Base-by-base conservation (phyloP, 176 grass and related monocot species). In the Aegilops longissima region DNA sequence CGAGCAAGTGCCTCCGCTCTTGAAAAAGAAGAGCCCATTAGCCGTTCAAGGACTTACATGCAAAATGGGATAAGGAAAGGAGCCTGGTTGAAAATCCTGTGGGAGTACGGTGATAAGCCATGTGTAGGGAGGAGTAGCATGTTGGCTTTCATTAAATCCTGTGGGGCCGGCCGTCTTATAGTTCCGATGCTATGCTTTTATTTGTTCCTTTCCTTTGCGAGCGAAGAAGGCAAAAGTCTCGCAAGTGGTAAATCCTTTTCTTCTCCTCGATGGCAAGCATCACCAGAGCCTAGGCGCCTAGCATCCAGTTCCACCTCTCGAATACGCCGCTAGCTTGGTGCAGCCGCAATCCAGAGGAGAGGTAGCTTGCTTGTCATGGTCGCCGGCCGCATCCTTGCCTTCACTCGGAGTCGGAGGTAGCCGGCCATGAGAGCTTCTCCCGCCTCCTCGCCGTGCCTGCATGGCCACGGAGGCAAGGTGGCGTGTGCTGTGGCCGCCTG, bases 241-340 rank as follows among this genome's bases (percentile, higher is more conserved):
- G 12, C 84, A 67, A 80, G 31, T 73, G 11, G 44, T 45, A 31
- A 45, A 80, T 91, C 67, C 85, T 38, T 91, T 87, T 61, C 89
- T 84, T 91, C 85, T 44, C 42, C 44, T 31, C 81, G 68, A 49
- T 84, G 89, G 27, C 81, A 84, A 80, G 83, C 83, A 86, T 44
- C 31, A 17, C 3, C 31, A 7, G 51, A 36, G 51, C 51, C 51
- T 54, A 54, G 16, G 51, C 45, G 8, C 54, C 6, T 77, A 47
- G 30, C 72, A 52, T 52, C 49, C 49, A 17, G 14, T 9, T 33
- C 2, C 79, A n/a, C 68, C 36, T 68, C 75, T 23, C 3, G 42
- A 63, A 16, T 47, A 78, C 36, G 38, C 61, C 66, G 58, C 73
- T 24, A 47, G 54, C 80, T 86, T 83, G 30, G 47, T 30, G 24